A percentile compares a stretch with the other conserved stretches of the same genome.
Conservation (phyloP, 495 filamentous ascomycete genomes). For the Lineolata rhizophorae region DNA sequence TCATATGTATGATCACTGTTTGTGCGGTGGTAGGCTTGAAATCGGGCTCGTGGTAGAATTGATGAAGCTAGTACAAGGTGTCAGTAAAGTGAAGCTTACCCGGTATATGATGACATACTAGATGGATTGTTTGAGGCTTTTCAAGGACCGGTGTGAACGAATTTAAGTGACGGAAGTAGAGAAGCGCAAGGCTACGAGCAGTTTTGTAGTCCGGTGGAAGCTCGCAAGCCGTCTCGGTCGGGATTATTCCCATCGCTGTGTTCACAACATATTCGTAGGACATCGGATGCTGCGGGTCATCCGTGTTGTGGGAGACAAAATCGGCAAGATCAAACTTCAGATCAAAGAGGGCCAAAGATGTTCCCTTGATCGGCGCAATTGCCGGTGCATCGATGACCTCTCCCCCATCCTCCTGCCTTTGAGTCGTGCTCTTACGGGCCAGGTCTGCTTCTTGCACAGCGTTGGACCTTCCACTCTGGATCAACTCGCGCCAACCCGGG, state of each 20-base stretch:
- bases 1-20: constrained; percentile 50
- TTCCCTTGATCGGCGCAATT: constrained; percentile 57
- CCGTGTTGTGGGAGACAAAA: constrained; percentile 40
- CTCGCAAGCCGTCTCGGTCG: background rate
- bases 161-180: constrained; percentile 44
- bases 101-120: constrained; percentile 26
- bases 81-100: constrained; percentile 1
- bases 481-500: no score
- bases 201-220: background rate
- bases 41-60: constrained; percentile 37
- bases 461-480: no score
- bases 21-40: constrained; percentile 40
- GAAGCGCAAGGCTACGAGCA: background rate
- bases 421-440: no score
- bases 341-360: constrained; percentile 48
- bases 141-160: constrained; percentile 54
- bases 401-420: no score
- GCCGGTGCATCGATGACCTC: no score
- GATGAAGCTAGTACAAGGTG: constrained; percentile 23
- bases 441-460: no score
- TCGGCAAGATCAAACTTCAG: constrained; percentile 57
- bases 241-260: background rate
- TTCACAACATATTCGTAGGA: constrained; percentile 15
- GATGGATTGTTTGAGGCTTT: constrained; percentile 41
- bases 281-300: constrained; percentile 37